A percentile compares a stretch with the other conserved stretches of the same genome.
Evolutionary conservation across 192 early-diverging fungal genomes (phyloP).

Genomic region (Coemansia sp.): DNA sequence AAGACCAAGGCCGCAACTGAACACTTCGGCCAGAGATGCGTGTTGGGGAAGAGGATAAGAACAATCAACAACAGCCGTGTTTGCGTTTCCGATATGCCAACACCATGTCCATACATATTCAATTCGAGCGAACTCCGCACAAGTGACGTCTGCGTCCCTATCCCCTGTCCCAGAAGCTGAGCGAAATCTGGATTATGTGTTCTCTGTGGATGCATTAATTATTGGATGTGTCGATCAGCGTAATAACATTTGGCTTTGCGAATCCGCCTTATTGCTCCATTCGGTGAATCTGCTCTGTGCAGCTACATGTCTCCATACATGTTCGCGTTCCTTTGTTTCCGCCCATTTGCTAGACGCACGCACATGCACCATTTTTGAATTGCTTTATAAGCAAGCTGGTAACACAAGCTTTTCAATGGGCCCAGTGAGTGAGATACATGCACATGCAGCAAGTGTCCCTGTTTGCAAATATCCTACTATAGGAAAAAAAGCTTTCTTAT

Average conservation of each 20-base stretch:
- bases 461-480: not conserved
- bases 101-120: not conserved
- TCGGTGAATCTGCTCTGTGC: not conserved
- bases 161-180: not conserved
- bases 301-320: not conserved
- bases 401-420: not conserved
- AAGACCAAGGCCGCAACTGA: not conserved
- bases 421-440: not conserved
- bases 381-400: not conserved
- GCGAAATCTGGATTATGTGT: not conserved
- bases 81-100: not conserved
- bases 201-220: not conserved
- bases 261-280: not conserved
- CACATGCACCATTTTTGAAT: not conserved
- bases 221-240: not conserved
- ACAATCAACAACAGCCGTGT: not conserved
- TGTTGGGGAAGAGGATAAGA: not conserved
- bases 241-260: not conserved
- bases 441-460: not conserved
- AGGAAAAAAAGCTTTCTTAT: not conserved
- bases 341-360: not conserved
- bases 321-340: not conserved
- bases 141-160: not conserved
- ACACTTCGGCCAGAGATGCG: not conserved
- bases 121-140: not conserved